Percentiles rank a stretch among this genome's conserved stretches.
These are phyloP conservation scores for Mrakia frigida DNA, from an alignment of 768 basidiomycete species.

Conservation along the genomic window DNA sequence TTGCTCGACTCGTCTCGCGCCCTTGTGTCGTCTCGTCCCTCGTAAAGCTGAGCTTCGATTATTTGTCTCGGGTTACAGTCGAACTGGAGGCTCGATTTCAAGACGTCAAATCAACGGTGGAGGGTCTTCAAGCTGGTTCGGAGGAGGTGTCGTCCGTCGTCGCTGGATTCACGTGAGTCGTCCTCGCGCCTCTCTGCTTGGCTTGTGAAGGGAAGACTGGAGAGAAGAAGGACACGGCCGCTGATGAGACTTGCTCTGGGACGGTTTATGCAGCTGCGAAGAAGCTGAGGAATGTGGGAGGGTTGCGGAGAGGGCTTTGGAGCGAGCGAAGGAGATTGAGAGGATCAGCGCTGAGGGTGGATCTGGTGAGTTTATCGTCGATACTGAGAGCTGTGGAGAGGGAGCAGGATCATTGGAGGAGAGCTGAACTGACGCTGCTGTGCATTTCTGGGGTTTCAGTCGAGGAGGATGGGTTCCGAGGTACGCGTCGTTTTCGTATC, in stretches of 20 bases:
- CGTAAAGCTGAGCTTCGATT: not conserved
- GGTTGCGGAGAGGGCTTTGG: slow-evolving; percentile 15
- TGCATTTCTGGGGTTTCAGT: not conserved
- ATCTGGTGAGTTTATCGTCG: not conserved
- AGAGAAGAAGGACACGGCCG: too few relatives aligned
- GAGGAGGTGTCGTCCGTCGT: not conserved
- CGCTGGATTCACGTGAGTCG: not conserved
- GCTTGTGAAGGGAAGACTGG: too few relatives aligned
- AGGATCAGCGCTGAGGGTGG: not conserved
- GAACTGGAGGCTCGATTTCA: not conserved
- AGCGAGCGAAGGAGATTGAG: slow-evolving; percentile 23
- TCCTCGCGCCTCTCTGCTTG: not conserved
- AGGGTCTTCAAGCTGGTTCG: not conserved
- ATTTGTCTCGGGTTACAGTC: not conserved
- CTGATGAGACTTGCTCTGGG: not conserved
- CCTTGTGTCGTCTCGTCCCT: not conserved
- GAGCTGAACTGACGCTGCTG: too few relatives aligned
- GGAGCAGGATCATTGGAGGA: too few relatives aligned
- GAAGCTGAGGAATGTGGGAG: slow-evolving; percentile 30
- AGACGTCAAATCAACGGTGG: not conserved
- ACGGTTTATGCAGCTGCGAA: not conserved
- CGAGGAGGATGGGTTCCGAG: not conserved
- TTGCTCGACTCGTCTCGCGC: not conserved
- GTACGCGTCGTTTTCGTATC: not conserved
- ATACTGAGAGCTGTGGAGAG: too few relatives aligned